phyloP scores from a whole-genome alignment of 2,329 filamentous ascomycete genomes.

The Piedraia hortae region DNA sequence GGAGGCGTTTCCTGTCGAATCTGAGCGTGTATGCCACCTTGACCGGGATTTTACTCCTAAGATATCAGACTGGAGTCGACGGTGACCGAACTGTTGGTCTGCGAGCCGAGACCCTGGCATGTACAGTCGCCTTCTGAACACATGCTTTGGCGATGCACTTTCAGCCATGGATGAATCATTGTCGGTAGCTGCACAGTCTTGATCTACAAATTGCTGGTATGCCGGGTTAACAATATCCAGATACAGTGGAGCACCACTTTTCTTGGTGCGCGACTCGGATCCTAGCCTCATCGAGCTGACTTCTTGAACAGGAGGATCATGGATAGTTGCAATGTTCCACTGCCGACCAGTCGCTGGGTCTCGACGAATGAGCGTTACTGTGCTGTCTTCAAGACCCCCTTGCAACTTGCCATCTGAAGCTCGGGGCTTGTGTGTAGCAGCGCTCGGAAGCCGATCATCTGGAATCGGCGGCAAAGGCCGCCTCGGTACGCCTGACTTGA shows the following conservation, averaged over 20 bases:
- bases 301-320: constrained; percentile 18
- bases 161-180: constrained; percentile 8
- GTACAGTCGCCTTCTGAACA: constrained; percentile 20
- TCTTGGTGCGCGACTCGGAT: constrained; percentile 10
- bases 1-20: too few relatives aligned
- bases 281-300: constrained; percentile 16
- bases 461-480: too few relatives aligned
- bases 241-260: constrained; percentile 17
- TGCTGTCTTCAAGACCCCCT: too few relatives aligned
- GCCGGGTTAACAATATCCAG: constrained; percentile 32
- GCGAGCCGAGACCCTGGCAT: constrained; percentile 18
- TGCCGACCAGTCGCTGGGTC: constrained; percentile 22
- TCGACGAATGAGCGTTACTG: constrained; percentile 24
- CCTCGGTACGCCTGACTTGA: too few relatives aligned
- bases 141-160: too few relatives aligned
- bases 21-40: too few relatives aligned
- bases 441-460: too few relatives aligned
- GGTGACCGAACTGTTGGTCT: constrained; percentile 16
- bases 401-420: too few relatives aligned
- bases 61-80: constrained; percentile 7
- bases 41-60: too few relatives aligned
- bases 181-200: constrained; percentile 6
- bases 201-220: constrained; percentile 28
- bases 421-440: too few relatives aligned
- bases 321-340: constrained; percentile 24